Evolutionary conservation across 2,329 filamentous ascomycete genomes (phyloP), one percentile per base, ranked within the genome.

Genomic region (Diaporthe sp.): DNA sequence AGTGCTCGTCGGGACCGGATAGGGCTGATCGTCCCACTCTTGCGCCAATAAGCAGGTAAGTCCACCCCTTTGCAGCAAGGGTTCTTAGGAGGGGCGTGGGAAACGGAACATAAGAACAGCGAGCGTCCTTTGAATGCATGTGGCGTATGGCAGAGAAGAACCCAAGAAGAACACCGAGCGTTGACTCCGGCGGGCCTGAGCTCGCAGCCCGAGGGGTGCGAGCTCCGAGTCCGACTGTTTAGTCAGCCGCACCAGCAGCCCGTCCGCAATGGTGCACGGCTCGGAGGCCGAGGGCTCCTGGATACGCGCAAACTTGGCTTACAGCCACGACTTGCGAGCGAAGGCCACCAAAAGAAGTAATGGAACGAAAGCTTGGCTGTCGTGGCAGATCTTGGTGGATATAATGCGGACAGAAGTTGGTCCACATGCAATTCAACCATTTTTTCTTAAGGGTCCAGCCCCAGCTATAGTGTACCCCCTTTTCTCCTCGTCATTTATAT

Each of bases 251-350:
- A 12, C 15, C 19, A 51, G 7, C 3, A 46, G 22, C 7, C 44
- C 6, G 44, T 51, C 44, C 42, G 19, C 44, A 67, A 2, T 13
- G 28, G 31, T 44, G 37, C 8, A 2, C 2, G n/a, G 31, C 28
- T 67, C 61, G 61, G 61, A 49, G 61, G 61, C 61, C 61, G 61
- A 67, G 61, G 61, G 44, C 61, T 67, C 61, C 61, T 49, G 13
- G 4, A 34, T 31, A 25, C 34, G 34, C 6, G 4, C 7, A 49
- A 28, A 4, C 39, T 28, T 22, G 42, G 28, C 25, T 67, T 34
- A 49, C 42, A 65, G 61, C 39, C 61, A 49, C 61, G 17, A 34
- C n/a, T 46, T 65, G 37, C 17, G 61, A n/a, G 28, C 19, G 42
- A 67, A 67, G 10, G n/a, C 61, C 42, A n/a, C 61, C 19, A 49